Base-by-base conservation (phyloP, 768 basidiomycete genomes). In the Kwoniella sp. region DNA sequence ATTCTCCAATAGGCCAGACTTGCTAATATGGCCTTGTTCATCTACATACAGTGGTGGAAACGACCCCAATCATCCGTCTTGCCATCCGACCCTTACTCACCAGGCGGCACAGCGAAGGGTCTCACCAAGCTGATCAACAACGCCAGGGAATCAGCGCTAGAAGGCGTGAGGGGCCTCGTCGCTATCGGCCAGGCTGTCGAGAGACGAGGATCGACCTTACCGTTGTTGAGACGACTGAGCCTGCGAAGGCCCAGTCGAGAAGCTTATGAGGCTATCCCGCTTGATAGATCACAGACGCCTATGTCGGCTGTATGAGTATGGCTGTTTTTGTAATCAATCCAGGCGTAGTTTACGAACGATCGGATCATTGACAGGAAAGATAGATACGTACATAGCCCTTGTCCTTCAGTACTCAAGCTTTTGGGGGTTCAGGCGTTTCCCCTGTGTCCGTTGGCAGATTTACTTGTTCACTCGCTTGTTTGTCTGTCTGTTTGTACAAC, bases 41-140 rank as follows among this genome's bases (percentile, higher is more conserved):
- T 29, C 22, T 47, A 23, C 55, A 20, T 22, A 17, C 45, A 79
- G 75, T 79, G 79, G 79, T 81, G 79, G 79, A 61, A 74, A 53
- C 55, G 79, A 63, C 78, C 79, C n/a, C 56, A 52, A 22, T 69
- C 61, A n/a, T 76, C 77, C 4, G 64, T 79, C 47, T 86, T 93
- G 86, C 88, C 88, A 7, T 89, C 83, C 7, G 86, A 85, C 67
- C 70, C 52, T n/a, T 75, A 68, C 12, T 74, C 68, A 3, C 78
- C 73, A 4, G 82, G 83, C 71, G 77, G 85, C 22, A 72, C 84
- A 58, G 73, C 75, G 70, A 83, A 82, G 22, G 84, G 84, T 26
- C 81, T 85, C 8, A 71, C 82, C 70, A 41, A 81, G 66, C 51
- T 86, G 74, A 80, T 84, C 74, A 50, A 83, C 74, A 79, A 86